phyloP scores from a whole-genome alignment of 108 stramenopile species.

The Aurantiochytrium sp. region DNA sequence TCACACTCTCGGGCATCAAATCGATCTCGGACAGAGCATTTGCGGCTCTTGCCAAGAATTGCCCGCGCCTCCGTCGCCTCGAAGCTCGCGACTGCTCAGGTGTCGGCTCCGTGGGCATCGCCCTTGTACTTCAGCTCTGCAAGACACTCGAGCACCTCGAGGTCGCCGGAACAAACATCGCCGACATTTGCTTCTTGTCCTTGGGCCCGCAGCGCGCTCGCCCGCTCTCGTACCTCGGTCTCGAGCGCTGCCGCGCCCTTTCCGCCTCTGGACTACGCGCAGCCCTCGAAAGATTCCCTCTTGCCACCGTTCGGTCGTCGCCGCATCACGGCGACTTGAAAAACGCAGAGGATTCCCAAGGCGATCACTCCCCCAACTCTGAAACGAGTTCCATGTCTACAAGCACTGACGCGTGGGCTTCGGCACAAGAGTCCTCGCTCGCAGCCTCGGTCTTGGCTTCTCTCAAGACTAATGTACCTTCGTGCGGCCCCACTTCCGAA shows the following conservation, averaged over 20 bases:
- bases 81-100: background rate
- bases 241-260: background rate
- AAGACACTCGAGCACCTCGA: background rate
- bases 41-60: background rate
- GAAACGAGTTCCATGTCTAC: too few species aligned
- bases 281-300: background rate
- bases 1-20: background rate
- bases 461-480: too few species aligned
- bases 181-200: background rate
- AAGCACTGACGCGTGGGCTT: too few species aligned
- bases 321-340: background rate
- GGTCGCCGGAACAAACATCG: background rate
- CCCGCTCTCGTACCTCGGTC: background rate
- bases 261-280: background rate
- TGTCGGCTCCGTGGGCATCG: background rate
- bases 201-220: background rate
- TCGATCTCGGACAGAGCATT: background rate
- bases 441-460: too few species aligned
- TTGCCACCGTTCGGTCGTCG: background rate
- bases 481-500: too few species aligned
- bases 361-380: too few species aligned
- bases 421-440: too few species aligned
- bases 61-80: background rate
- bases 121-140: background rate
- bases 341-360: background rate